phyloP scores from a whole-genome alignment of 257 asterid genomes.

The Nicotiana tabacum region DNA sequence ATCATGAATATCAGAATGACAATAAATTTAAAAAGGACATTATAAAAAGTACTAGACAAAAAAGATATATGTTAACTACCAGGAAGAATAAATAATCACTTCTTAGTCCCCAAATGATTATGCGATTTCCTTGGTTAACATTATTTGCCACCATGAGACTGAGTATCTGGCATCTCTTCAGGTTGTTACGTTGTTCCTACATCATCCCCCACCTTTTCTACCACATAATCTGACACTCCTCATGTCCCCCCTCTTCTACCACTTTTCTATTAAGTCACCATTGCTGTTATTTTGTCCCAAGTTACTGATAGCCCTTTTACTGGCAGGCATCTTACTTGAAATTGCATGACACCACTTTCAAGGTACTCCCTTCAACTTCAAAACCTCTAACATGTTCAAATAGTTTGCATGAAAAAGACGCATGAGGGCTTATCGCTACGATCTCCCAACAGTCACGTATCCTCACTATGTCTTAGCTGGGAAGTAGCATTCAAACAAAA shows the following conservation, averaged over 20 bases:
- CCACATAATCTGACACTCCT: background rate
- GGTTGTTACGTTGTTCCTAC: constrained; percentile 32
- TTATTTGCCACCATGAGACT: constrained; percentile 82
- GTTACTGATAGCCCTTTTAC: constrained; percentile 5
- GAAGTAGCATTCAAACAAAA: no score
- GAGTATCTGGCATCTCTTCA: constrained; percentile 80
- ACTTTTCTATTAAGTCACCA: background rate
- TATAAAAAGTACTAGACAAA: no score
- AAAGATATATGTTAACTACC: no score
- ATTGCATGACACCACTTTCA: constrained; percentile 89
- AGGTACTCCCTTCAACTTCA: constrained; percentile 44
- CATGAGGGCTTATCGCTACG: background rate
- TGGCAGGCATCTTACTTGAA: constrained; percentile 71
- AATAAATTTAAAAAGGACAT: no score
- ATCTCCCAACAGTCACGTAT: background rate
- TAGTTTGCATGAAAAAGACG: background rate
- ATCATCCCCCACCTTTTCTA: background rate
- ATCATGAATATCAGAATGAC: no score
- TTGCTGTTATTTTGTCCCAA: background rate
- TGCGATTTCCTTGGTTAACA: constrained; percentile 60
- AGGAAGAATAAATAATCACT: no score
- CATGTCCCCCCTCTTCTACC: background rate
- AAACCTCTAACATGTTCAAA: background rate
- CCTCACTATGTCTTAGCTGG: background rate
- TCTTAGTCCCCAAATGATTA: constrained; percentile 80